Evolutionary conservation across 257 asterid species (phyloP).

Genomic region (Capsicum baccatum): DNA sequence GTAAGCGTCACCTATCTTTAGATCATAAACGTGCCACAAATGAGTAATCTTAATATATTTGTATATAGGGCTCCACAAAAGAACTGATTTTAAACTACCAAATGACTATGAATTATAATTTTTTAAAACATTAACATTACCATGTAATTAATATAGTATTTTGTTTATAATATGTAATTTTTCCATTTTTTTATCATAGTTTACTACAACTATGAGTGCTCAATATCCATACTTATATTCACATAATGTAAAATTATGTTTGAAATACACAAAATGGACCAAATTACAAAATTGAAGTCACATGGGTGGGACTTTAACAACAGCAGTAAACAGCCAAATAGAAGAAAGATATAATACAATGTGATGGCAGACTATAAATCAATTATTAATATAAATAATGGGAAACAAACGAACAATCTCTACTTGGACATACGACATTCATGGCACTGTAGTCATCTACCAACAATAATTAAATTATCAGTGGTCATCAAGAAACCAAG

Average conservation of each 20-base stretch:
- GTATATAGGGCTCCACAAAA: too few relatives aligned
- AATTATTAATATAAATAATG: neutral
- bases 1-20: neutral
- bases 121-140: too few relatives aligned
- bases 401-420: conserved; percentile 3
- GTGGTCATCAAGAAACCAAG: conserved; percentile 28
- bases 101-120: too few relatives aligned
- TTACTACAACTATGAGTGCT: too few relatives aligned
- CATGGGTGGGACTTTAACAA: neutral
- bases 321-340: neutral
- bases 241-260: too few relatives aligned
- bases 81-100: too few relatives aligned
- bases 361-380: neutral
- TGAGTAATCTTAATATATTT: neutral
- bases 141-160: too few relatives aligned
- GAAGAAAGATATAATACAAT: conserved; percentile 11
- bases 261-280: too few relatives aligned
- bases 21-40: neutral
- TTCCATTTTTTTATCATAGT: too few relatives aligned
- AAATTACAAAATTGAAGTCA: too few relatives aligned
- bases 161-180: too few relatives aligned
- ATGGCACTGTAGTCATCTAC: conserved; percentile 18
- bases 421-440: neutral
- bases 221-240: too few relatives aligned
- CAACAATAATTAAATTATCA: neutral